phyloP scores from a whole-genome alignment of 768 basidiomycete genomes.

The Steccherinum ochraceum region DNA sequence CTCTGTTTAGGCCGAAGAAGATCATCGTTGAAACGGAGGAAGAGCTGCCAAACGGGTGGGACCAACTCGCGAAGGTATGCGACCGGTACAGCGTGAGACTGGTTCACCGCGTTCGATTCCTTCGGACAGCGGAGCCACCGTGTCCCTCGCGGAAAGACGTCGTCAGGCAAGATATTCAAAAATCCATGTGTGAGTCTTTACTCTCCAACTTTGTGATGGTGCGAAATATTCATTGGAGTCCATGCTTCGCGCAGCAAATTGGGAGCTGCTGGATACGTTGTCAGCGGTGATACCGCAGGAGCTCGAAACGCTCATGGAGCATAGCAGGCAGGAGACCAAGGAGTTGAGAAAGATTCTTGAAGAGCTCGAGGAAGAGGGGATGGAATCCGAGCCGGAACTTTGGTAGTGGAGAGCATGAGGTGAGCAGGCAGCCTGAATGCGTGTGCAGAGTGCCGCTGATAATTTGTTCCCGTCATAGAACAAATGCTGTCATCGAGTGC shows the following conservation, averaged over 20 bases:
- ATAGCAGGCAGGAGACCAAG: neutral
- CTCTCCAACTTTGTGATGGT: too few species aligned
- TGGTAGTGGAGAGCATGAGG: too few species aligned
- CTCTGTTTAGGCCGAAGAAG: neutral
- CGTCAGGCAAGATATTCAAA: neutral
- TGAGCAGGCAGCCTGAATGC: too few species aligned
- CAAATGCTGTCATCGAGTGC: too few species aligned
- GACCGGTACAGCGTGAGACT: neutral
- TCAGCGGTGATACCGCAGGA: neutral
- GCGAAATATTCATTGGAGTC: too few species aligned
- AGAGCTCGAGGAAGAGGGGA: neutral
- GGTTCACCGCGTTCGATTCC: neutral
- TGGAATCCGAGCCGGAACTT: neutral
- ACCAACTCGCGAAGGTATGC: neutral
- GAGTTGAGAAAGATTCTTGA: neutral
- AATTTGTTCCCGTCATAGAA: too few species aligned
- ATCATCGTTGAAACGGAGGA: neutral
- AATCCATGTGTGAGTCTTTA: neutral
- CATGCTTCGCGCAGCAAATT: neutral
- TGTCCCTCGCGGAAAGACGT: too few species aligned
- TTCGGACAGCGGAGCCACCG: too few species aligned
- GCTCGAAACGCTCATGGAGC: neutral
- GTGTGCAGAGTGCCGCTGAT: too few species aligned
- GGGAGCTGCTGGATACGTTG: neutral
- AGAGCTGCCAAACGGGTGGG: neutral